phyloP scores from a whole-genome alignment of 306 rosid genomes.

The Inga leiocalycina region DNA sequence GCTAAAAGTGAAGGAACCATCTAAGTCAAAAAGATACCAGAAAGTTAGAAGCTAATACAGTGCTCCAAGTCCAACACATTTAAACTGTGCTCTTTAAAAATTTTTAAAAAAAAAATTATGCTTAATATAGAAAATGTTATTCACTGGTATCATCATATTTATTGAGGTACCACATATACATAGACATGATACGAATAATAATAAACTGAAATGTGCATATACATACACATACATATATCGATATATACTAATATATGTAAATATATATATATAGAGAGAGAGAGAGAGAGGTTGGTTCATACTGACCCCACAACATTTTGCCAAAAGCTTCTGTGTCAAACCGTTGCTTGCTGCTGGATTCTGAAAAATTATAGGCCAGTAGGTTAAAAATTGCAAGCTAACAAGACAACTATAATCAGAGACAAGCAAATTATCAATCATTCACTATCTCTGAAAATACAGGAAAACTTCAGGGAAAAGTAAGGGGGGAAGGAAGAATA shows the following conservation, averaged over 20 bases:
- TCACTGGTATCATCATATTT: not conserved
- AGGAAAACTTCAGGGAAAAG: not conserved
- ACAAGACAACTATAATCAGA: conserved; percentile 12
- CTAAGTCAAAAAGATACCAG: not conserved
- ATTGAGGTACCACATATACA: not conserved
- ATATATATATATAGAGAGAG: not conserved
- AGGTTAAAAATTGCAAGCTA: conserved; percentile 26
- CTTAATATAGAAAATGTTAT: not conserved
- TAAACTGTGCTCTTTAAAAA: not conserved
- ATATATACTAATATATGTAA: not conserved
- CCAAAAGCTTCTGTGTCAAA: conserved; percentile 65
- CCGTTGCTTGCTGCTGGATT: conserved; percentile 62
- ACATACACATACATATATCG: not conserved
- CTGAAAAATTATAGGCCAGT: conserved; percentile 54
- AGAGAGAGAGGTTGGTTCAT: not conserved
- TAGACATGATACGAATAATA: conserved; percentile 3
- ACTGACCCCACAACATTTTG: conserved; percentile 86
- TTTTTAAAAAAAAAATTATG: not conserved
- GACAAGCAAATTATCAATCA: conserved; percentile 5
- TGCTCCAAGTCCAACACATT: not conserved
- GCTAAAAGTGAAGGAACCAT: not conserved
- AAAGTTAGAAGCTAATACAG: not conserved
- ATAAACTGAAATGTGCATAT: not conserved
- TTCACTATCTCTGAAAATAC: not conserved
- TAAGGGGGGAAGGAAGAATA: not conserved